Base-by-base conservation (phyloP, 257 asterid genomes). In the Gentiana straminea region DNA sequence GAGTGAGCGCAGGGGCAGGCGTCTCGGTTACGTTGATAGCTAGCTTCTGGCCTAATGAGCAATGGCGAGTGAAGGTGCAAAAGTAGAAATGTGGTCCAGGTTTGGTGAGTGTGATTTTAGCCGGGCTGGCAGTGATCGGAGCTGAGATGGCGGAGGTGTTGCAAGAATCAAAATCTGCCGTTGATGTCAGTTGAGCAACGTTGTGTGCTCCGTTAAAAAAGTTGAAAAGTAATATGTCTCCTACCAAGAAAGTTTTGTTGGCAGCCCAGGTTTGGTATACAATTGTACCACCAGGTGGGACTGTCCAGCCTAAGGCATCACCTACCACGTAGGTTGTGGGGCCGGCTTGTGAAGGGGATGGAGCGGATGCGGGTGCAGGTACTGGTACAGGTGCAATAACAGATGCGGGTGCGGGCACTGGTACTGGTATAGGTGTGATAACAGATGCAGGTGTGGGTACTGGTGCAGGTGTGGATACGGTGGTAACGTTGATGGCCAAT, bases 401-500 rank as follows among this genome's bases (percentile, higher is more conserved):
- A 24, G 24, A 24, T 24, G 24, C 24, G 24, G 24, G 24, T 24
- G 24, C 24, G 24, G 24, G 24, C 24, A 24, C 24, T 24, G 24
- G 24, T 24, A 24, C 24, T 24, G 24, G 24, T 24, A 24, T 24
- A 24, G 24, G 24, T 0, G 24, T 24, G 24, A 24, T 24, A 24
- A 24, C 24, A 24, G 68, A 51, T 0, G 78, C 64, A 4, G 76
- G 56, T 1, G 78, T 58, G 8, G 68, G 62, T 3, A 61, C 49
- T 54, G 60, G 62, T 2, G 72, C 33, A 15, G 81, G 77, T 13
- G 77, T 47, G 37, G 55, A 1, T 35, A 68, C 35, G 13, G 64
- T 50, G 35, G 77, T 35, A 36, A 87, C 96, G 46, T 77, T 77
- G 61, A 87, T 77, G 4, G 89, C 73, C 70, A 87, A 35, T 58